Conservation (phyloP, 2,329 filamentous ascomycete species). For the Ophiostoma perfectum region DNA sequence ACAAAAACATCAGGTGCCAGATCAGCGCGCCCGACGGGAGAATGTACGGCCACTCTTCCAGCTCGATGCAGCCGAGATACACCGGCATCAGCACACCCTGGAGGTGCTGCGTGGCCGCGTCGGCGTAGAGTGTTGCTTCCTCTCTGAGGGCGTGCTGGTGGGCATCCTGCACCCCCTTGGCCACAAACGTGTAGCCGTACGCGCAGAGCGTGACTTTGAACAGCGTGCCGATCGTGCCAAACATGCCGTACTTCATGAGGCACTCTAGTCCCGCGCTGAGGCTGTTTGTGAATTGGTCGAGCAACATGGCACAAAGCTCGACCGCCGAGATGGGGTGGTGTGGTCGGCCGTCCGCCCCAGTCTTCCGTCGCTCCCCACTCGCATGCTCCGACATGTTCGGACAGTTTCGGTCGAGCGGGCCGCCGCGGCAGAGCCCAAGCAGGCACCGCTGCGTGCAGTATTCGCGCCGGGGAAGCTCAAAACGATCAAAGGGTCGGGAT, state of each 20-base stretch:
- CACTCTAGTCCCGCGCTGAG: conserved; percentile 7
- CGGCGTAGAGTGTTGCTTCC: background rate
- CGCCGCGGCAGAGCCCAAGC: background rate
- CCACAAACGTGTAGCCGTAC: conserved; percentile 17
- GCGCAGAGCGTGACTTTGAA: conserved; percentile 12
- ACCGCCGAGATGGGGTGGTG: background rate
- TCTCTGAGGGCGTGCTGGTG: background rate
- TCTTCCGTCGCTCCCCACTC: background rate
- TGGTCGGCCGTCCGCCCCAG: background rate
- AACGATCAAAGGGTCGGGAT: background rate
- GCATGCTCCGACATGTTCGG: conserved; percentile 13
- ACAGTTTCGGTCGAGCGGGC: background rate
- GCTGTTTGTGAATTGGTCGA: conserved; percentile 1
- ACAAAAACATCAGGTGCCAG: conserved; percentile 9
- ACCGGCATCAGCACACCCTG: conserved; percentile 7
- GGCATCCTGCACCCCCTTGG: conserved; percentile 14
- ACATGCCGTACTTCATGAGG: background rate
- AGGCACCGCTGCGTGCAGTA: conserved; percentile 18
- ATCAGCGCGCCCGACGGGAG: background rate
- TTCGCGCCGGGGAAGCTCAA: background rate
- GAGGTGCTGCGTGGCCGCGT: background rate
- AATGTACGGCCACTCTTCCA: background rate
- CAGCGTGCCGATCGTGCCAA: conserved; percentile 13
- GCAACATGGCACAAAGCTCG: background rate
- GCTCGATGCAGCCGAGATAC: background rate